Percentiles rank a stretch among this genome's conserved stretches.
These are phyloP conservation scores for Silene uniflora DNA, from an alignment of 148 eudicot genomes.

Conservation along the genomic window DNA sequence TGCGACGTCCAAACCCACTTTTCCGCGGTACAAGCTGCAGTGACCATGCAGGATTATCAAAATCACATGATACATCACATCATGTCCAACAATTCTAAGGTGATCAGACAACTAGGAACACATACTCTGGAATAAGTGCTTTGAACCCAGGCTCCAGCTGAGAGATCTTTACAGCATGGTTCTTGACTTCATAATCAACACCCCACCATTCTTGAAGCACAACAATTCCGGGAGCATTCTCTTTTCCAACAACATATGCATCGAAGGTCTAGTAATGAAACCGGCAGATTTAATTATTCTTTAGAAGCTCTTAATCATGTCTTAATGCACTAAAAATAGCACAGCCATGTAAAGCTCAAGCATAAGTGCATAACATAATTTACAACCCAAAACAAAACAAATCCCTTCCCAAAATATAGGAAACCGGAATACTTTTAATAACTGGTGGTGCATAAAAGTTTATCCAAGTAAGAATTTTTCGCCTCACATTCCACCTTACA, in stretches of 20 bases:
- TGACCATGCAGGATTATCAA: conserved; percentile 1
- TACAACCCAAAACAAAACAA: not conserved
- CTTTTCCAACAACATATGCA: conserved; percentile 91
- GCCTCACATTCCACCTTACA: not conserved
- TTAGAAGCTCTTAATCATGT: not conserved
- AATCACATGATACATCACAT: conserved; percentile 11
- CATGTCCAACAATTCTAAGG: not conserved
- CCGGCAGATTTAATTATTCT: not conserved
- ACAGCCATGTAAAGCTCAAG: not conserved
- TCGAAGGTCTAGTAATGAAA: conserved; percentile 56
- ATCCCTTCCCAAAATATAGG: not conserved
- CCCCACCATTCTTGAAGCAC: conserved; percentile 99
- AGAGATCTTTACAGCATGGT: conserved; percentile 73
- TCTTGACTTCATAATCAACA: conserved; percentile 83
- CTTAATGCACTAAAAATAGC: not conserved
- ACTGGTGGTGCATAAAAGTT: not conserved
- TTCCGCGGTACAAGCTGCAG: conserved; percentile 83
- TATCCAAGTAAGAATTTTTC: not conserved
- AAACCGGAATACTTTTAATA: not conserved
- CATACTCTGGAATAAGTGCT: conserved; percentile 81
- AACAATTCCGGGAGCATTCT: conserved; percentile 89
- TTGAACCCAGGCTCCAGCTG: conserved; percentile 65
- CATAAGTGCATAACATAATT: no score
- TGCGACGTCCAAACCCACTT: conserved; percentile 86
- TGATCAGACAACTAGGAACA: not conserved